These are phyloP conservation scores for Trichophyton benhamiae DNA, from an alignment of 2,329 filamentous ascomycete species.

Conservation along the genomic window DNA sequence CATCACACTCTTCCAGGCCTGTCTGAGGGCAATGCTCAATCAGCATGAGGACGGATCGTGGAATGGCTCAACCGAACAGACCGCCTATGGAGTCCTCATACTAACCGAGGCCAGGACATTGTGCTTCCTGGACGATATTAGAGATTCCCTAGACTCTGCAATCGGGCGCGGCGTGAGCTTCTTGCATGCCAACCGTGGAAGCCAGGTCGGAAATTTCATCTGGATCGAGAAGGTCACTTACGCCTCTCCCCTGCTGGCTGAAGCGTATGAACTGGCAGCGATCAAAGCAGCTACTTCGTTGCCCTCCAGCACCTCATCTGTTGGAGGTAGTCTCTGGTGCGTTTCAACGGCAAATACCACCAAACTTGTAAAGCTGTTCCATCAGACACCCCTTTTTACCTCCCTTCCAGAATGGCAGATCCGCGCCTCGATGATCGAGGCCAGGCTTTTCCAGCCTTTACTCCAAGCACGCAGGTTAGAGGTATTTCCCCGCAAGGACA, in stretches of 20 bases:
- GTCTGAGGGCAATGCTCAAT: no score
- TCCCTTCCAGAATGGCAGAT: not conserved
- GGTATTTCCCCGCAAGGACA: constrained; percentile 13
- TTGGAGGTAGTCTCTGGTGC: no score
- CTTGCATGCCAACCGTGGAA: not conserved
- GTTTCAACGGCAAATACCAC: no score
- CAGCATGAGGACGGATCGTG: no score
- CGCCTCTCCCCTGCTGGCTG: constrained; percentile 14
- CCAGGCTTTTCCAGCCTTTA: constrained; percentile 6
- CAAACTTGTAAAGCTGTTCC: no score
- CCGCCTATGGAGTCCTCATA: no score
- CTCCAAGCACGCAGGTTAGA: constrained; percentile 5
- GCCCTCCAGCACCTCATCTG: no score
- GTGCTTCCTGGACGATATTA: not conserved
- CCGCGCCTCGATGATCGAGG: constrained; percentile 8
- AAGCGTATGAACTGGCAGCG: constrained; percentile 22
- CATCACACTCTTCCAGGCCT: no score
- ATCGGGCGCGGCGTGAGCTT: not conserved
- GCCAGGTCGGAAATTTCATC: not conserved
- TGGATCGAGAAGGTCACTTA: constrained; percentile 19
- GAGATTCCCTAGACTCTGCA: not conserved
- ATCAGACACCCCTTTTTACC: no score
- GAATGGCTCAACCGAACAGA: no score
- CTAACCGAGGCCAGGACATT: not conserved
- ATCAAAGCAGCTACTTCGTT: constrained; percentile 10